phyloP scores from a whole-genome alignment of 805 yeast genomes.

The Lachancea dasiensis region DNA sequence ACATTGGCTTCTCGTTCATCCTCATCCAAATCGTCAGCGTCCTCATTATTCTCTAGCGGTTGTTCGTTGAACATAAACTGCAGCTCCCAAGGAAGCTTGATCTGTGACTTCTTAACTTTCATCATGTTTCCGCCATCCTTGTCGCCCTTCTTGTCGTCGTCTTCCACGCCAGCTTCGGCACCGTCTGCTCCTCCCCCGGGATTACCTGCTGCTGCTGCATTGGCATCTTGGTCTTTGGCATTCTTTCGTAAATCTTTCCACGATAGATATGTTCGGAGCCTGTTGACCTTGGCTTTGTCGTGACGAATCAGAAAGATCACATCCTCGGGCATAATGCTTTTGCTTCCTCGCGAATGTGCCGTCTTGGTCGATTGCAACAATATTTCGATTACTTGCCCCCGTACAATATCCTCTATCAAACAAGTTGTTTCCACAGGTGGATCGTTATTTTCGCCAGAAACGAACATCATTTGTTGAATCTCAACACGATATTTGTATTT shows the following conservation, averaged over 20 bases:
- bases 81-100: constrained; percentile 91
- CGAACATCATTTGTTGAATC: constrained; percentile 99
- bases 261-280: constrained; percentile 82
- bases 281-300: constrained; percentile 88
- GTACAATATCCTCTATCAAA: constrained; percentile 90
- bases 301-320: constrained; percentile 87
- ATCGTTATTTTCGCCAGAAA: constrained; percentile 89
- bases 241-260: constrained; percentile 96
- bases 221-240: constrained; percentile 60
- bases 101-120: constrained; percentile 66
- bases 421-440: constrained; percentile 90
- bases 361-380: constrained; percentile 69
- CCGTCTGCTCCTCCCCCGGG: constrained; percentile 41
- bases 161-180: constrained; percentile 35
- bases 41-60: constrained; percentile 65
- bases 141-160: constrained; percentile 33
- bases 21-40: constrained; percentile 67
- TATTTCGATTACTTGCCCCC: constrained; percentile 90
- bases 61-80: constrained; percentile 91
- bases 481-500: constrained; percentile 81
- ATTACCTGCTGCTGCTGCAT: constrained; percentile 51
- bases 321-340: constrained; percentile 85
- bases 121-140: constrained; percentile 40
- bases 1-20: constrained; percentile 85
- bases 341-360: constrained; percentile 73